phyloP scores from a whole-genome alignment of 2,329 filamentous ascomycete genomes.

The Fusarium sp. region DNA sequence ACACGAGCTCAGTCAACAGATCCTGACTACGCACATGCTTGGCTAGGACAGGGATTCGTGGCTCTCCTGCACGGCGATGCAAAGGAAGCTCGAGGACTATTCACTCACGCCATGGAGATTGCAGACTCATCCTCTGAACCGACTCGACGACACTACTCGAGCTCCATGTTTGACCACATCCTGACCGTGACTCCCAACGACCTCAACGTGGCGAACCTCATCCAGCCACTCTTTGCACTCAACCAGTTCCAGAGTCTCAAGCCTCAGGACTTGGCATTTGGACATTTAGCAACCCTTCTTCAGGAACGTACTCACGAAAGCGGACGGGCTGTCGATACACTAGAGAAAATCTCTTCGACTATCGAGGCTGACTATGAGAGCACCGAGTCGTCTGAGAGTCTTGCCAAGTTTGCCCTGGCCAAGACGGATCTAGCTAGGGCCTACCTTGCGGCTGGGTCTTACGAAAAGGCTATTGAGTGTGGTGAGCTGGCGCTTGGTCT shows the following conservation, averaged over 20 bases:
- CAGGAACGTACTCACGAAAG: constrained; percentile 83
- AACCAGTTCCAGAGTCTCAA: constrained; percentile 81
- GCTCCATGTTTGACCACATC: constrained; percentile 86
- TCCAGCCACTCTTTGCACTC: constrained; percentile 90
- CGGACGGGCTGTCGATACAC: constrained; percentile 68
- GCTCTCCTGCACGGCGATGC: constrained; percentile 80
- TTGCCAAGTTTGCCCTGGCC: constrained; percentile 83
- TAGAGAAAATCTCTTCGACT: constrained; percentile 74
- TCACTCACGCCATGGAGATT: constrained; percentile 95
- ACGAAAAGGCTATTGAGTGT: constrained; percentile 78
- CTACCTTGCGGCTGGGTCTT: constrained; percentile 76
- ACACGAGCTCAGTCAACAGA: constrained; percentile 93
- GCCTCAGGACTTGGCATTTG: constrained; percentile 77
- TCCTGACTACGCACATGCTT: constrained; percentile 92
- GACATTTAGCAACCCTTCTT: constrained; percentile 84
- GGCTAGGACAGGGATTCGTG: constrained; percentile 92
- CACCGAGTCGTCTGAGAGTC: constrained; percentile 79
- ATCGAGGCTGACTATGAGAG: constrained; percentile 88
- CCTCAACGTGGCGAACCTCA: constrained; percentile 70
- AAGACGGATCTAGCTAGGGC: constrained; percentile 90
- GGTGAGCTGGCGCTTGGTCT: constrained; percentile 85
- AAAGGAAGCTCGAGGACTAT: constrained; percentile 84
- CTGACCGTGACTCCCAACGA: constrained; percentile 64
- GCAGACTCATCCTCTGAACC: constrained; percentile 80
- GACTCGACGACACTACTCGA: constrained; percentile 82